A percentile compares a stretch with the other conserved stretches of the same genome.
phyloP scores from a whole-genome alignment of 2,329 filamentous ascomycete genomes.

The Cladosporium phlei region DNA sequence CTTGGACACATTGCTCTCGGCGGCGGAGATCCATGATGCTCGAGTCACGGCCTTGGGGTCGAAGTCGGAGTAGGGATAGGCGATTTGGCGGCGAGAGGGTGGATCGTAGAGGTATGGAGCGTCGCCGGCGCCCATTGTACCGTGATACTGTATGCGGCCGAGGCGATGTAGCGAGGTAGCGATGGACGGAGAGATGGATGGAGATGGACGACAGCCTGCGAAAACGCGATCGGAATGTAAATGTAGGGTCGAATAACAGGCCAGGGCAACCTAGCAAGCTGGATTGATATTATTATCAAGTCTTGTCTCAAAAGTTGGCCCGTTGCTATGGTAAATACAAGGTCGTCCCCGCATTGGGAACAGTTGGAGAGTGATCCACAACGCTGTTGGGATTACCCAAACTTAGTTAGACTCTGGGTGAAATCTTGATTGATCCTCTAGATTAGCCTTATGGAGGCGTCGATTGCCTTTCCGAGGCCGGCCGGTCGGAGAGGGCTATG shows the following conservation, averaged over 20 bases:
- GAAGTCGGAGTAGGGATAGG: constrained; percentile 56
- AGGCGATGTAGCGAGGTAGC: constrained; percentile 13
- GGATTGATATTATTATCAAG: too few species aligned
- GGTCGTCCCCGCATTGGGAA: background rate
- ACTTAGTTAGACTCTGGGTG: constrained; percentile 3
- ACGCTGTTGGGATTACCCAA: constrained; percentile 1
- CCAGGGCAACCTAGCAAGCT: background rate
- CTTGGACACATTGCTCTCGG: constrained; percentile 49
- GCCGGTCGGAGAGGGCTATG: constrained; percentile 5
- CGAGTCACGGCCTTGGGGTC: constrained; percentile 83
- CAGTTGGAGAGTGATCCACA: constrained; percentile 3
- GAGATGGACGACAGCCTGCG: background rate
- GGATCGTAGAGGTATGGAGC: constrained; percentile 72
- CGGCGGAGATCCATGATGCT: constrained; percentile 57
- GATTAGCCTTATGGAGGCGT: constrained; percentile 2
- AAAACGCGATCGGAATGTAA: background rate
- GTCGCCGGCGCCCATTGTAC: constrained; percentile 21
- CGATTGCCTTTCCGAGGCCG: constrained; percentile 9
- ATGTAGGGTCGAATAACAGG: constrained; percentile 1
- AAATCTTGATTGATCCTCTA: too few species aligned
- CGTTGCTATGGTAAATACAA: background rate
- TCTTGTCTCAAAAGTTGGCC: too few species aligned
- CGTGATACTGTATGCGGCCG: too few species aligned
- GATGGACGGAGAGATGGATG: constrained; percentile 6
- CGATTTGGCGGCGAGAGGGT: constrained; percentile 49